Evolutionary conservation across 176 grass and related monocot species (phyloP).

Genomic region (Triticum monococcum): DNA sequence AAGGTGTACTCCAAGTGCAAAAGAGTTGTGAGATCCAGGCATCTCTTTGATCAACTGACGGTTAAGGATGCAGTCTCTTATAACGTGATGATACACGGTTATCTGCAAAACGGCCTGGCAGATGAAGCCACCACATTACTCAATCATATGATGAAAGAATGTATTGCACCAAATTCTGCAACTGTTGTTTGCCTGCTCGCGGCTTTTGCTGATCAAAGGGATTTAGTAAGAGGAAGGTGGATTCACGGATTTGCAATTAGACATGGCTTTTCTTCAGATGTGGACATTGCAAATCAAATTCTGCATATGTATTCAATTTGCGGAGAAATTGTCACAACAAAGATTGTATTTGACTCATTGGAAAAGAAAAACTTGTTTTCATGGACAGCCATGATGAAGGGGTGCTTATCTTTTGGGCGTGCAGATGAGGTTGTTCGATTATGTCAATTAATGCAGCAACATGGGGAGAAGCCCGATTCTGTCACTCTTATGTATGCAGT

Average conservation of each 20-base stretch:
- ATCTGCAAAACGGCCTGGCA: slow-evolving; percentile 41
- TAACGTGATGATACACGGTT: slow-evolving; percentile 55
- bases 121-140: slow-evolving; percentile 43
- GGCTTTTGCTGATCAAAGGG: slow-evolving; percentile 42
- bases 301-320: slow-evolving; percentile 52
- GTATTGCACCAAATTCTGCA: slow-evolving; percentile 36
- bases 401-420: slow-evolving; percentile 48
- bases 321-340: slow-evolving; percentile 32
- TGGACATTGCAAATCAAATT: slow-evolving; percentile 58
- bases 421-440: slow-evolving; percentile 34
- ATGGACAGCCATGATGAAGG: slow-evolving; percentile 66
- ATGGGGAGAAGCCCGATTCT: slow-evolving; percentile 46
- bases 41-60: slow-evolving; percentile 49
- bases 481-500: slow-evolving; percentile 34
- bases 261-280: slow-evolving; percentile 43
- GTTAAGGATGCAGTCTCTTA: slow-evolving; percentile 54
- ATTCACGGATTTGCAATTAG: slow-evolving; percentile 49
- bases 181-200: slow-evolving; percentile 45
- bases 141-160: slow-evolving; percentile 34
- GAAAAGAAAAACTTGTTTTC: slow-evolving; percentile 60
- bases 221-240: slow-evolving; percentile 52
- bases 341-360: slow-evolving; percentile 47
- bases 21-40: slow-evolving; percentile 33
- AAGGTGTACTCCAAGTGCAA: slow-evolving; percentile 50
- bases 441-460: slow-evolving; percentile 44